These are phyloP conservation scores for Gracilariopsis chorda DNA, from an alignment of 23 red algal genomes.

Conservation along the genomic window DNA sequence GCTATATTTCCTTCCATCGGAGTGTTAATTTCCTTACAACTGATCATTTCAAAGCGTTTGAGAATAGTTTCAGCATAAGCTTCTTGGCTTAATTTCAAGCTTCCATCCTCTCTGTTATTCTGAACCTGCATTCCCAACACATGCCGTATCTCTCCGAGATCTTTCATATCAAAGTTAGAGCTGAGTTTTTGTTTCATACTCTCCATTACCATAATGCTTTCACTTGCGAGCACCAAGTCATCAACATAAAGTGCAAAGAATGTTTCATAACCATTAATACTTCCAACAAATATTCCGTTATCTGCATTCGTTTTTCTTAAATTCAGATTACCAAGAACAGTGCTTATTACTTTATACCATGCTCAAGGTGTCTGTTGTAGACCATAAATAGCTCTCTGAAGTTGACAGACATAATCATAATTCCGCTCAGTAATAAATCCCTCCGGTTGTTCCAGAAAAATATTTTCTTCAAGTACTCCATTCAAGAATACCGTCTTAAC, in stretches of 20 bases:
- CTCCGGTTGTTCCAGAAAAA: not conserved
- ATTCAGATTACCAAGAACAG: not conserved
- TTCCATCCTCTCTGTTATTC: not conserved
- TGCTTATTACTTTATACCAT: not conserved
- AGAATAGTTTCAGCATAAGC: not conserved
- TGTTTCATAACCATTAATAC: not conserved
- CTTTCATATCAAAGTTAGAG: not conserved
- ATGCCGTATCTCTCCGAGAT: not conserved
- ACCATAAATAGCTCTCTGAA: slow-evolving; percentile 17
- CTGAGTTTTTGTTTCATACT: not conserved
- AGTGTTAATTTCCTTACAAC: not conserved
- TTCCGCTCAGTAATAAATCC: not conserved
- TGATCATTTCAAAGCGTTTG: not conserved
- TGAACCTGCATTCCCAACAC: not conserved
- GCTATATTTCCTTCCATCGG: not conserved
- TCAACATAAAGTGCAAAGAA: not conserved
- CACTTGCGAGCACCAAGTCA: not conserved
- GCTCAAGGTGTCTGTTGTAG: not conserved
- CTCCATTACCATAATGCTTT: not conserved
- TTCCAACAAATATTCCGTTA: not conserved
- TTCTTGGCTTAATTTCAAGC: not conserved
- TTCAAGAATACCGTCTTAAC: not conserved
- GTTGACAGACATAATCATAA: not conserved
- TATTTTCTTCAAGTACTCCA: not conserved
- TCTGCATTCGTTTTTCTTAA: not conserved